phyloP scores from a whole-genome alignment of 1,284 basidiomycete genomes.

The Erythrobasidium hasegawianum region DNA sequence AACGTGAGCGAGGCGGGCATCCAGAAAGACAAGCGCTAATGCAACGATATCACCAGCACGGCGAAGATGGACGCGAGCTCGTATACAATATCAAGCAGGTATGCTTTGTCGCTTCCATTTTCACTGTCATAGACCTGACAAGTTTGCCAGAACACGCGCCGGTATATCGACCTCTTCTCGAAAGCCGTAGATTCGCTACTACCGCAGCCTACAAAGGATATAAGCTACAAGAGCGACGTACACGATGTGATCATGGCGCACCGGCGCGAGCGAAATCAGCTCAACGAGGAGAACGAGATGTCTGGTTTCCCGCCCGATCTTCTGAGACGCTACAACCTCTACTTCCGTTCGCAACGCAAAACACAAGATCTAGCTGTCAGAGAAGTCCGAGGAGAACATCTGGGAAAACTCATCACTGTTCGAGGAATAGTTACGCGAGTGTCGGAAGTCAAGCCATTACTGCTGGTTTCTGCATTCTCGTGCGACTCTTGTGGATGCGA shows the following conservation, averaged over 20 bases:
- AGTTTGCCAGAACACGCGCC: slow-evolving; percentile 68
- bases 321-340: slow-evolving; percentile 89
- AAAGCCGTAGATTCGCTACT: slow-evolving; percentile 85
- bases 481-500: slow-evolving; percentile 98
- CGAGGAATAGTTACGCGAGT: slow-evolving; percentile 98
- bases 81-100: slow-evolving; percentile 31
- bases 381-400: slow-evolving; percentile 75
- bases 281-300: slow-evolving; percentile 60
- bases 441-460: slow-evolving; percentile 95
- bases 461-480: slow-evolving; percentile 96
- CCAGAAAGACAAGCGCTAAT: neutral
- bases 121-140: neutral
- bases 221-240: slow-evolving; percentile 71
- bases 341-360: slow-evolving; percentile 79
- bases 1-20: slow-evolving; percentile 52
- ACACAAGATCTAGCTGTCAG: slow-evolving; percentile 73
- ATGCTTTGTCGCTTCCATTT: neutral
- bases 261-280: slow-evolving; percentile 77
- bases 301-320: slow-evolving; percentile 80
- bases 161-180: slow-evolving; percentile 85
- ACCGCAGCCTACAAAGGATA: slow-evolving; percentile 80
- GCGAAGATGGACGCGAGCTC: slow-evolving; percentile 26
- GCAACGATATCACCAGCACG: neutral
- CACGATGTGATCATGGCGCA: slow-evolving; percentile 94
- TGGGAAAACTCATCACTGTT: slow-evolving; percentile 90